A percentile compares a stretch with the other conserved stretches of the same genome.
Conservation (phyloP, 805 yeast species). For the Lipomyces spencermartinsiae region DNA sequence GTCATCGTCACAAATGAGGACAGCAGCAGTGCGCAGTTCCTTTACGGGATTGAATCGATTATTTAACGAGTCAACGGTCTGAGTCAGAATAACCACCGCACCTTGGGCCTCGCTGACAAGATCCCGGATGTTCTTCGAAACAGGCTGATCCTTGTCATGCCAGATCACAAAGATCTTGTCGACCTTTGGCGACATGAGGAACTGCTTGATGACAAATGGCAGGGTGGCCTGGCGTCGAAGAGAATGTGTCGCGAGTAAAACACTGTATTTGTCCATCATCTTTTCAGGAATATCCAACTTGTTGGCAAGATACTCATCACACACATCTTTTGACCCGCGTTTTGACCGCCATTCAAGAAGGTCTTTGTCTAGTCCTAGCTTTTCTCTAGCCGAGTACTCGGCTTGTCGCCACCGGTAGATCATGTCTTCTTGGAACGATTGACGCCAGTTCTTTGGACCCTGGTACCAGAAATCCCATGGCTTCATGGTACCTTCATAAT, state of each 20-base stretch:
- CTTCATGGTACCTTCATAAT: constrained; percentile 35
- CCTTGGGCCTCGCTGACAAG: constrained; percentile 24
- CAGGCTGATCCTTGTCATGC: constrained; percentile 34
- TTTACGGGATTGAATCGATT: constrained; percentile 36
- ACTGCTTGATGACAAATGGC: constrained; percentile 35
- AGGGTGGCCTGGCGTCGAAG: constrained; percentile 35
- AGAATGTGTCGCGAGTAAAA: constrained; percentile 35
- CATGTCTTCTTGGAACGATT: constrained; percentile 32
- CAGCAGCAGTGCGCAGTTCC: constrained; percentile 32
- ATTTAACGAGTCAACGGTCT: constrained; percentile 35
- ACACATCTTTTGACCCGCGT: constrained; percentile 33
- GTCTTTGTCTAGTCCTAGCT: constrained; percentile 27
- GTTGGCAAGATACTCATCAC: constrained; percentile 26
- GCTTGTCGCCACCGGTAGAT: constrained; percentile 32
- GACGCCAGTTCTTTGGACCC: constrained; percentile 31
- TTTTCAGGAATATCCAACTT: constrained; percentile 27
- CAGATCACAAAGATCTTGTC: constrained; percentile 36
- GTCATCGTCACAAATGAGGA: constrained; percentile 36
- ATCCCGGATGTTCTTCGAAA: constrained; percentile 28
- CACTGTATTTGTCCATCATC: constrained; percentile 32
- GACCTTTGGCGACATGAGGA: constrained; percentile 27
- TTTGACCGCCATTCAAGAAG: constrained; percentile 29
- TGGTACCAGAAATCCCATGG: constrained; percentile 37
- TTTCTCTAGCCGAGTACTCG: constrained; percentile 26
- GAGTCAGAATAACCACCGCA: constrained; percentile 29